Evolutionary conservation across 345 rosid species (phyloP), one percentile per base, ranked within the genome.

Genomic region (Populus euphratica): DNA sequence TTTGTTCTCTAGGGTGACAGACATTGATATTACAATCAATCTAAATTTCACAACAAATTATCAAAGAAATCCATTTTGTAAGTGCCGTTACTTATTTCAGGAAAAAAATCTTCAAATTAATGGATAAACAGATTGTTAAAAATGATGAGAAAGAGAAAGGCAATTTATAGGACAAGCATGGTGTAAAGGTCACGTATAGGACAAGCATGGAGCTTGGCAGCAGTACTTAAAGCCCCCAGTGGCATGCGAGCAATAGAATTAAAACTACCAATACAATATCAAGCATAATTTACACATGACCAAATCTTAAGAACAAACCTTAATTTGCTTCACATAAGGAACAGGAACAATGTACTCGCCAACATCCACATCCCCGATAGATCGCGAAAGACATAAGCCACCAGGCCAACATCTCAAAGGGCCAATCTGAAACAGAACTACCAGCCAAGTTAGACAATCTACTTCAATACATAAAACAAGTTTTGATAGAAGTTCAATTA

Each of bases 391-490:
- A 85, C 99, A 96, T 79, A 96, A 82, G 78, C 99, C 99, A 79
- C 99, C 99, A 50, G 99, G 99, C 99, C 99, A 96, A 89, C 99
- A 96, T 86, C 99, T 88, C 84, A 96, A 78, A 21, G 99, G 99
- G 76, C 98, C 99, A 88, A 96, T 90, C 99, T 96, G 83, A 68
- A 85, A 78, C 35, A 81, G 49, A 18, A 77, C n/a, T 75, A 41
- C 29, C 68, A 71, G 31, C 43, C 41, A 70, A 74, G 70, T 86
- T 69, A 85, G 52, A 85, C 39, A 73, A 39, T 69, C 61, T 64
- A 27, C 83, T 61, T 73, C 31, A 71, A 78, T 75, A 44, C 16
- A 29, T 14, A 18, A 59, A 76, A 47, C 25, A 3, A 73, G 52
- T 43, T 52, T 27, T 47, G 0, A 69, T 63, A 71, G 4, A 73